Evolutionary conservation across 768 basidiomycete genomes (phyloP).

Genomic region (Filobasidium floriforme): DNA sequence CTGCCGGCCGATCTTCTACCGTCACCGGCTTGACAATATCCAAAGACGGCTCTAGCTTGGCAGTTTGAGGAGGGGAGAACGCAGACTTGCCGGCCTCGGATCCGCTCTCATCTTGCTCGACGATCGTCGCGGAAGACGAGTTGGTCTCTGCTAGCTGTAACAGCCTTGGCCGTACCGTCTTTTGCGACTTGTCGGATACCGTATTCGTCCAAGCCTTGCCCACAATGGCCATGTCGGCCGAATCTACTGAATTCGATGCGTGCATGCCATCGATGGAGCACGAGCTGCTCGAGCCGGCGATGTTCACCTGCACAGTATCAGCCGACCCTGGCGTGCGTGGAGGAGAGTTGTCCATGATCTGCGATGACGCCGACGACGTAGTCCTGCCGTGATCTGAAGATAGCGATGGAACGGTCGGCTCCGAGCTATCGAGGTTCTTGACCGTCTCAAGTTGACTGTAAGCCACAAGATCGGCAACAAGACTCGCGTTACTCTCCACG

Average conservation of each 20-base stretch:
- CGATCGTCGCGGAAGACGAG: constrained; percentile 10
- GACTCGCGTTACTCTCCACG: constrained; percentile 13
- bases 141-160: constrained; percentile 15
- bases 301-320: constrained; percentile 8
- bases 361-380: constrained; percentile 18
- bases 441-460: constrained; percentile 7
- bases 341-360: constrained; percentile 14
- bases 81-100: neutral
- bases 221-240: constrained; percentile 4
- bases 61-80: neutral
- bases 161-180: constrained; percentile 9
- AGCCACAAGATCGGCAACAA: constrained; percentile 8
- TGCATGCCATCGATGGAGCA: constrained; percentile 7
- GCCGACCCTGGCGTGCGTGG: constrained; percentile 22
- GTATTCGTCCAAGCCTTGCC: constrained; percentile 4
- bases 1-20: neutral
- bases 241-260: neutral
- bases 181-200: neutral
- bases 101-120: constrained; percentile 18
- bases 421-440: neutral
- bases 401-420: constrained; percentile 5
- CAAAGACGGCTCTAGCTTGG: constrained; percentile 9
- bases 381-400: constrained; percentile 22
- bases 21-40: constrained; percentile 1
- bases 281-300: constrained; percentile 6